Base-by-base conservation (phyloP, 2,329 filamentous ascomycete genomes). In the Chrysoporthe puriensis region DNA sequence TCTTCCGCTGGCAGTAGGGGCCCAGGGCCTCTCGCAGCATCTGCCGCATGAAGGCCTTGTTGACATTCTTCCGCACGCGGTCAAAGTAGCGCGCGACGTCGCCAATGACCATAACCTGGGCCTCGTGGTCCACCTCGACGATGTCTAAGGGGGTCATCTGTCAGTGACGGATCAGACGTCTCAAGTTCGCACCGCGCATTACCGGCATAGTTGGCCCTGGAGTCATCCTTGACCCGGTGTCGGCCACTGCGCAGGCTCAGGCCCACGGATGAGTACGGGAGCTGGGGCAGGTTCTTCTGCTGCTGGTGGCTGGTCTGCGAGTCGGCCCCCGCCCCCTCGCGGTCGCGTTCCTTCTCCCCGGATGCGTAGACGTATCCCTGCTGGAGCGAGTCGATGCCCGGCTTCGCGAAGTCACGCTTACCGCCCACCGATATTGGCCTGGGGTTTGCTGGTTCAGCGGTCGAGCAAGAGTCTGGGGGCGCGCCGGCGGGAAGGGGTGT, bases 61-160 rank as follows among this genome's bases (percentile, higher is more conserved):
- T 79, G 72, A 78, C 76, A 54, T 78, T 79, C 43, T 76, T 72
- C 32, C 77, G 75, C 26, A 79, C 74, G 16, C 77, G 73, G 69
- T 79, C 77, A 69, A 79, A 79, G 70, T 79, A 79, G 50, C 74
- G 73, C n/a, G 74, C 75, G 16, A 78, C 77, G 56, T 77, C 76
- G 40, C 77, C 77, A 42, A 79, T 72, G 2, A 78, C 76, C 70
- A 79, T 75, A 48, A 79, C 77, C 64, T 77, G 73, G 21, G 77
- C 75, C 58, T 78, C 76, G 69, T 77, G 76, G 66, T 78, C 76
- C 52, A 79, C 71, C 62, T 79, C 76, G 65, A 79, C 71, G 42
- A 78, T 77, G 66, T 79, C 59, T 61, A 26, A 11, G 5, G 16
- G 26, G 14, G n/a, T 14, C 9, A 9, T 40, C 36, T 40, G 36